Evolutionary conservation across 495 filamentous ascomycete genomes (phyloP).

Genomic region (Halenospora varia): DNA sequence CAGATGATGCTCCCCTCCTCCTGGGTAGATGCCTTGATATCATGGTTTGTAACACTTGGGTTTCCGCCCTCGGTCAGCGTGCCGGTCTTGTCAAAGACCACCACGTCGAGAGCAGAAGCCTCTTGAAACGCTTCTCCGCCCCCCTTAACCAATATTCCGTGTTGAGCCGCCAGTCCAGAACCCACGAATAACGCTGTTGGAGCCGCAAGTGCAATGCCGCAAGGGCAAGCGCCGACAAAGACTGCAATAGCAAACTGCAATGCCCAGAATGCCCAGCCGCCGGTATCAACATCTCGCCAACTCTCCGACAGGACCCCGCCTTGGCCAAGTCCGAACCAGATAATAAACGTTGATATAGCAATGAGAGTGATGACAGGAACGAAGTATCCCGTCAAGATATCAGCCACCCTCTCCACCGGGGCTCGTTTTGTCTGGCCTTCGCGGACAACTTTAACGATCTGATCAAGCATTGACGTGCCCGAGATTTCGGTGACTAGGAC

Average conservation of each 20-base stretch:
- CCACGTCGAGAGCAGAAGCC: conserved; percentile 76
- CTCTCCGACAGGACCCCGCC: conserved; percentile 60
- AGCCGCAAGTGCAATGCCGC: conserved; percentile 86
- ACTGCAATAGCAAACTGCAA: conserved; percentile 92
- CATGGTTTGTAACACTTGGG: conserved; percentile 70
- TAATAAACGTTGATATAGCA: conserved; percentile 75
- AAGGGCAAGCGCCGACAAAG: conserved; percentile 93
- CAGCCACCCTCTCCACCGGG: conserved; percentile 81
- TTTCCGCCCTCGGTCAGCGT: conserved; percentile 85
- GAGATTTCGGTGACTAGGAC: conserved; percentile 65
- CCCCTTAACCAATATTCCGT: conserved; percentile 89
- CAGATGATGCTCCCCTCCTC: conserved; percentile 29
- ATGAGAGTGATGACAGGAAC: conserved; percentile 81
- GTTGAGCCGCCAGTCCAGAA: conserved; percentile 77
- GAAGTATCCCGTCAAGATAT: conserved; percentile 81
- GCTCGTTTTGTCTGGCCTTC: conserved; percentile 88
- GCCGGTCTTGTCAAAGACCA: conserved; percentile 96
- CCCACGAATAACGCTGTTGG: conserved; percentile 96
- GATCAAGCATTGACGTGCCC: conserved; percentile 85
- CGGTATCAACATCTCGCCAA: conserved; percentile 61
- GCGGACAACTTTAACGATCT: conserved; percentile 83
- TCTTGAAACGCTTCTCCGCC: conserved; percentile 97
- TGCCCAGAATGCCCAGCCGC: conserved; percentile 83
- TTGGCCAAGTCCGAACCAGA: conserved; percentile 75
- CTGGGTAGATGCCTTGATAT: conserved; percentile 41